Percentiles rank a stretch among this genome's conserved stretches.
Conservation (phyloP, 805 yeast genomes). For the Metschnikowia baotianmanensis region DNA sequence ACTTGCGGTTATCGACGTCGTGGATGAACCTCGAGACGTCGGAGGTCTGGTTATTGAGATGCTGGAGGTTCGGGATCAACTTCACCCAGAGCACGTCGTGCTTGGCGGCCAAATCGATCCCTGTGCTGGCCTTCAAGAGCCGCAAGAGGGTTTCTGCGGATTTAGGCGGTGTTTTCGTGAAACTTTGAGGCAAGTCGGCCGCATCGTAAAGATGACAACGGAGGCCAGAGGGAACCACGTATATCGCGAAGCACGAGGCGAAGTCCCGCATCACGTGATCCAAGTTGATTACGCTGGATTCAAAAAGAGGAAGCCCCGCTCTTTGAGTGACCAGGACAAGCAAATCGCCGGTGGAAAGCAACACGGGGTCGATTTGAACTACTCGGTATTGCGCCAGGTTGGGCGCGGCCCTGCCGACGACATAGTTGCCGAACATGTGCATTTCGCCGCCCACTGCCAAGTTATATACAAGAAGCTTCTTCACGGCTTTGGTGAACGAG, state of each 20-base stretch:
- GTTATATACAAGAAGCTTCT: conserved; percentile 35
- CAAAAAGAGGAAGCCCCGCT: conserved; percentile 25
- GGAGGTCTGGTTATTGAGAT: conserved; percentile 67
- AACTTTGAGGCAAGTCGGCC: conserved; percentile 21
- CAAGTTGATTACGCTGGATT: conserved; percentile 21
- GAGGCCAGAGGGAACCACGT: conserved; percentile 42
- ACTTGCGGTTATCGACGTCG: conserved; percentile 51
- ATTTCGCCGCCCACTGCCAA: conserved; percentile 26
- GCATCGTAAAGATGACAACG: conserved; percentile 41
- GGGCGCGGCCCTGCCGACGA: conserved; percentile 11
- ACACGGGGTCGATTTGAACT: conserved; percentile 36
- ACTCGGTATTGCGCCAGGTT: conserved; percentile 21
- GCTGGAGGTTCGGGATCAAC: conserved; percentile 64
- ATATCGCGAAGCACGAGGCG: conserved; percentile 33
- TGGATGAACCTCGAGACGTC: conserved; percentile 56
- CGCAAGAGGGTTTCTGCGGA: conserved; percentile 28
- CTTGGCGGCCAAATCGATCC: conserved; percentile 23
- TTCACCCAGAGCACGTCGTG: conserved; percentile 56
- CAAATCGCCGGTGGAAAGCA: conserved; percentile 40
- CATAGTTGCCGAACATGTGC: conserved; percentile 39
- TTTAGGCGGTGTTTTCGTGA: conserved; percentile 26
- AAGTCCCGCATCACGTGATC: conserved; percentile 13
- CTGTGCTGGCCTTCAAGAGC: conserved; percentile 34
- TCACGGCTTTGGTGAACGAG: conserved; percentile 39
- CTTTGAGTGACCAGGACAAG: conserved; percentile 30